Evolutionary conservation across 1,284 basidiomycete genomes (phyloP).

Genomic region (Megacollybia platyphylla): DNA sequence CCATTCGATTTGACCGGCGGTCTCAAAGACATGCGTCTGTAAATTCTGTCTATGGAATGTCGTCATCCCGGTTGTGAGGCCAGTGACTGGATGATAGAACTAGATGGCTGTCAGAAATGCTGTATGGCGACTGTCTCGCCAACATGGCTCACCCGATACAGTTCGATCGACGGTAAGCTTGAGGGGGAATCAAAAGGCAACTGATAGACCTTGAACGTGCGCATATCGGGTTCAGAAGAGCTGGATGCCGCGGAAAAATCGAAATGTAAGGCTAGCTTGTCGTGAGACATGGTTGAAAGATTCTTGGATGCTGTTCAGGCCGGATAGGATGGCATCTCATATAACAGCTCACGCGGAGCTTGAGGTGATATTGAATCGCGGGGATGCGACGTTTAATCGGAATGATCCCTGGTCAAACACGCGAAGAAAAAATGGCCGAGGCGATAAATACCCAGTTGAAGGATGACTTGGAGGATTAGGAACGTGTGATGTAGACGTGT

Average conservation of each 20-base stretch:
- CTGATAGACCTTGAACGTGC: slow-evolving; percentile 19
- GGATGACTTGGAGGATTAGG: no score
- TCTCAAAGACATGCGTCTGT: slow-evolving; percentile 29
- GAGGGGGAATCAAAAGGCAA: no score
- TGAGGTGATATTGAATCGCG: neutral
- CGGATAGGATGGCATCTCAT: neutral
- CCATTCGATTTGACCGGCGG: slow-evolving; percentile 42
- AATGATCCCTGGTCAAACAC: no score
- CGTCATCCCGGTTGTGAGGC: slow-evolving; percentile 28
- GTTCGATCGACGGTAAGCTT: no score
- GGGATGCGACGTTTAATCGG: no score
- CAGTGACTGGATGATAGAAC: slow-evolving; percentile 41
- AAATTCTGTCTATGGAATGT: slow-evolving; percentile 36
- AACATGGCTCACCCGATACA: slow-evolving; percentile 16
- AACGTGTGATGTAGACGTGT: no score
- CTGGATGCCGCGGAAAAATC: neutral
- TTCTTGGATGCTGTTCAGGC: neutral
- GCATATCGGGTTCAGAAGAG: no score
- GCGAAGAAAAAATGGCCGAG: no score
- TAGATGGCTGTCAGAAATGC: slow-evolving; percentile 20
- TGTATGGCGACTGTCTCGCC: slow-evolving; percentile 24
- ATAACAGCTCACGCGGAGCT: neutral
- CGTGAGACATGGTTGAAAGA: neutral
- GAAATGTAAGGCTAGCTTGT: neutral
- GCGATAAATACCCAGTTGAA: no score